Conservation (phyloP, 1,284 basidiomycete genomes). For the Afroboletus lepidellus region DNA sequence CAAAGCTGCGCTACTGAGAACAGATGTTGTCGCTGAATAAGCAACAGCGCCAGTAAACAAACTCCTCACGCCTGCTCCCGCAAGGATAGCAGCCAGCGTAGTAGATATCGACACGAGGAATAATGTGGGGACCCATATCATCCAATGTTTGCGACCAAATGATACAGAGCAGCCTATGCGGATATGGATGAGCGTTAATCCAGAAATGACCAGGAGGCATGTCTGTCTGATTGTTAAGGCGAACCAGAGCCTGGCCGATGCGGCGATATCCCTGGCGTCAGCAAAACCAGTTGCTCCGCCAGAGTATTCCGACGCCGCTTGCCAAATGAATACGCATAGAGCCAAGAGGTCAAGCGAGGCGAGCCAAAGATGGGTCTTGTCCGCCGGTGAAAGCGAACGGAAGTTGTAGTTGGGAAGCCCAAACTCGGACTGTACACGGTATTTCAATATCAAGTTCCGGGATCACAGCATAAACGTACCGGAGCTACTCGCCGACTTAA, state of each 20-base stretch:
- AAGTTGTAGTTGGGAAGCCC: not conserved
- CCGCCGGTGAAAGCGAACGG: not conserved
- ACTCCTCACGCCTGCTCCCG: not conserved
- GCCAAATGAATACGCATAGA: not conserved
- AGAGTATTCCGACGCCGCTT: not conserved
- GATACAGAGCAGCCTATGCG: not conserved
- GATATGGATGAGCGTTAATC: not conserved
- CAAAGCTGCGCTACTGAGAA: not conserved
- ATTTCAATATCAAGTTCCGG: not conserved
- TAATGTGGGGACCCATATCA: not conserved
- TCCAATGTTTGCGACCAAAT: not conserved
- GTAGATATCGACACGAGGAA: not conserved
- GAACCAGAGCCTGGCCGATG: not conserved
- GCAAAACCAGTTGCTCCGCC: not conserved
- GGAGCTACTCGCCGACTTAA: not conserved
- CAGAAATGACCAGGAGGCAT: not conserved
- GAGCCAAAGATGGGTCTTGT: not conserved
- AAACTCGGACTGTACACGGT: not conserved
- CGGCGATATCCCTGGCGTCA: not conserved
- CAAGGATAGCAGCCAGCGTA: not conserved
- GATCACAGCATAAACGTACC: not conserved
- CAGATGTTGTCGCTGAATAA: not conserved
- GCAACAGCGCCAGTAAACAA: not conserved
- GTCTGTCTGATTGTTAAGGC: not conserved
- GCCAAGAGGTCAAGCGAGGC: not conserved